These are phyloP conservation scores for Scedosporium dehoogii DNA, from an alignment of 2,329 filamentous ascomycete species.

Conservation along the genomic window DNA sequence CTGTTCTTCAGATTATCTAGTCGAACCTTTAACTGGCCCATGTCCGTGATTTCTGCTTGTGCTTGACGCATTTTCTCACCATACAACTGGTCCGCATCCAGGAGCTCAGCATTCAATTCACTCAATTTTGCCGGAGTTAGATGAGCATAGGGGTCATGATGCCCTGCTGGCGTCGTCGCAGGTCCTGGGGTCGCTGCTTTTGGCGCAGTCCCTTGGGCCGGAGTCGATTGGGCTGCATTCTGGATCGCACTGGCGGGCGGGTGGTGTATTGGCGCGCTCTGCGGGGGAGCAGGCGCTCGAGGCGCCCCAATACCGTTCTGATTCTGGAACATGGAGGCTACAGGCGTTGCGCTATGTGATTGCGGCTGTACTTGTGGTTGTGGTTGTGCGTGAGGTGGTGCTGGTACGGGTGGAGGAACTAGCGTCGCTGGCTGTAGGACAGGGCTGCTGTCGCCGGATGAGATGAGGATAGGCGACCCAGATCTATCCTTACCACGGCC, in stretches of 20 bases:
- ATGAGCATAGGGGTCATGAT: slow-evolving; percentile 33
- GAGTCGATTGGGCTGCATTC: background rate
- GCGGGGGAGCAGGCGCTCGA: background rate
- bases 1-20: slow-evolving; percentile 38
- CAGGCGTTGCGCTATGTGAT: background rate
- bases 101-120: slow-evolving; percentile 11
- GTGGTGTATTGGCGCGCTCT: background rate
- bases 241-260: background rate
- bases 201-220: slow-evolving; percentile 4
- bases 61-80: background rate
- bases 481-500: no score
- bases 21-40: slow-evolving; percentile 13
- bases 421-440: background rate
- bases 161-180: background rate
- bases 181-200: background rate
- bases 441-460: slow-evolving; percentile 1
- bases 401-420: background rate
- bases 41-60: background rate
- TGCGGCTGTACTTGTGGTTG: background rate
- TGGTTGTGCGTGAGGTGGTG: background rate
- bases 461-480: background rate
- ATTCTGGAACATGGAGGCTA: background rate
- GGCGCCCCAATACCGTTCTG: background rate
- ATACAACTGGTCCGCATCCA: slow-evolving; percentile 18
- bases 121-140: slow-evolving; percentile 22